phyloP scores from a whole-genome alignment of 1,284 basidiomycete genomes.

The Apiotrichum veenhuisii region DNA sequence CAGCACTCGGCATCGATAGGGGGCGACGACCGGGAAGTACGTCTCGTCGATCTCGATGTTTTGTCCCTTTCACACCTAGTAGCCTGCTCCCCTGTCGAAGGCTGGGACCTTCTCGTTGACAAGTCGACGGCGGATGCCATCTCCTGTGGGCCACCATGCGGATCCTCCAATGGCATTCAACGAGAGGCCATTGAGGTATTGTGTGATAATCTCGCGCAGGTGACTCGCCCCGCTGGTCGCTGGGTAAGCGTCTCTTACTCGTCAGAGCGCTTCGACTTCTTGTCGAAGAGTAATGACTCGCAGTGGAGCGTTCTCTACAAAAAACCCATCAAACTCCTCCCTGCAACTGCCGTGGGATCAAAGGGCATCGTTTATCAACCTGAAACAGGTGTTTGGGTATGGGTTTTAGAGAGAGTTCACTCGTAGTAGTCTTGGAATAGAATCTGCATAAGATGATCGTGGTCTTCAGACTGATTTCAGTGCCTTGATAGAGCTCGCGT shows the following conservation, averaged over 20 bases:
- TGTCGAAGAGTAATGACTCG: not conserved
- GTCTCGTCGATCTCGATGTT: conserved; percentile 10
- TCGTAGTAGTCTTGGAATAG: no score
- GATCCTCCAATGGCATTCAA: no score
- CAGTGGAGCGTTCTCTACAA: conserved; percentile 7
- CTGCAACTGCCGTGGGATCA: not conserved
- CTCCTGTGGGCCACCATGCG: conserved; percentile 29
- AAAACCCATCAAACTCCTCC: not conserved
- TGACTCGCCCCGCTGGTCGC: conserved; percentile 18
- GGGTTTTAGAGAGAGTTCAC: conserved; percentile 4
- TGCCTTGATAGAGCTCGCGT: no score
- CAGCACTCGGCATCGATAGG: not conserved
- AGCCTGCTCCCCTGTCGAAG: conserved; percentile 1
- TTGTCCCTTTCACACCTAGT: not conserved
- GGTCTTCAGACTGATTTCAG: no score
- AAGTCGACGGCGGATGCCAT: conserved; percentile 48
- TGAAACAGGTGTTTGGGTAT: conserved; percentile 14
- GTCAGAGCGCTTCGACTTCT: conserved; percentile 27
- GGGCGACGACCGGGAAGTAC: not conserved
- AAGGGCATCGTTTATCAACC: conserved; percentile 12
- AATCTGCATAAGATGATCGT: no score
- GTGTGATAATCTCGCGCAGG: conserved; percentile 24
- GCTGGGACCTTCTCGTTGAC: conserved; percentile 40
- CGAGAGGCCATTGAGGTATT: conserved; percentile 27
- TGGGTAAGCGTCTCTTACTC: conserved; percentile 44